phyloP scores from a whole-genome alignment of 352 stramenopile genomes.

The Globisporangium nagaii region DNA sequence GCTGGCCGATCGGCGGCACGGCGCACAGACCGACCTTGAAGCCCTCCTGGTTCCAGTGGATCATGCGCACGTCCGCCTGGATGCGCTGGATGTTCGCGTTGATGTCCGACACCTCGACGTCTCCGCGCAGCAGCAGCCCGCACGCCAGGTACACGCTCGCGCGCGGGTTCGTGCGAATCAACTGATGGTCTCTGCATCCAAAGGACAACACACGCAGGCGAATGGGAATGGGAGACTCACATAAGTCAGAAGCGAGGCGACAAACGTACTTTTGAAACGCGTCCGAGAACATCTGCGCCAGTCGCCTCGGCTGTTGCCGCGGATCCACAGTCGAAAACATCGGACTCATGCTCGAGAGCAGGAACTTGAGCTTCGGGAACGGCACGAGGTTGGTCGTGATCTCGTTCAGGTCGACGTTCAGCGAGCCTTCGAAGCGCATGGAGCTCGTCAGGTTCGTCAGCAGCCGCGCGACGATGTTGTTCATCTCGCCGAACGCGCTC shows the following conservation, averaged over 20 bases:
- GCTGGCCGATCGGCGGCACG: conserved; percentile 53
- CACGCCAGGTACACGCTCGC: conserved; percentile 81
- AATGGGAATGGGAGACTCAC: too few species aligned
- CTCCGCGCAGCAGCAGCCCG: conserved; percentile 76
- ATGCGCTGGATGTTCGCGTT: conserved; percentile 86
- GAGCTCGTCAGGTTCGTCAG: conserved; percentile 98
- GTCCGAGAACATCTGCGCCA: conserved; percentile 66
- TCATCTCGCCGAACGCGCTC: conserved; percentile 97
- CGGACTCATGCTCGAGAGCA: conserved; percentile 86
- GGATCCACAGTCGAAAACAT: conserved; percentile 39
- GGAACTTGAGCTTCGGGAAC: conserved; percentile 98
- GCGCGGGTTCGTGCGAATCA: conserved; percentile 68
- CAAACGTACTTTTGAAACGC: conserved; percentile 49
- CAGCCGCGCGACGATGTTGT: conserved; percentile 96
- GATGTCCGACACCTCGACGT: conserved; percentile 85
- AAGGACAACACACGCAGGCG: conserved; percentile 1
- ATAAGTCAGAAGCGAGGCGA: too few species aligned
- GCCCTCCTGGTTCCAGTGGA: conserved; percentile 88
- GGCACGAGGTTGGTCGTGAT: conserved; percentile 99
- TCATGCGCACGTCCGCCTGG: conserved; percentile 79
- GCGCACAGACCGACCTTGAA: conserved; percentile 86
- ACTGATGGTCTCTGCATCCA: conserved; percentile 55
- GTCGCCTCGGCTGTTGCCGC: conserved; percentile 42
- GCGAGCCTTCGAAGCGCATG: conserved; percentile 96
- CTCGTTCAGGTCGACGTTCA: conserved; percentile 99